Evolutionary conservation across 345 rosid species (phyloP), one percentile per base, ranked within the genome.

Genomic region (Murraya koenigii): DNA sequence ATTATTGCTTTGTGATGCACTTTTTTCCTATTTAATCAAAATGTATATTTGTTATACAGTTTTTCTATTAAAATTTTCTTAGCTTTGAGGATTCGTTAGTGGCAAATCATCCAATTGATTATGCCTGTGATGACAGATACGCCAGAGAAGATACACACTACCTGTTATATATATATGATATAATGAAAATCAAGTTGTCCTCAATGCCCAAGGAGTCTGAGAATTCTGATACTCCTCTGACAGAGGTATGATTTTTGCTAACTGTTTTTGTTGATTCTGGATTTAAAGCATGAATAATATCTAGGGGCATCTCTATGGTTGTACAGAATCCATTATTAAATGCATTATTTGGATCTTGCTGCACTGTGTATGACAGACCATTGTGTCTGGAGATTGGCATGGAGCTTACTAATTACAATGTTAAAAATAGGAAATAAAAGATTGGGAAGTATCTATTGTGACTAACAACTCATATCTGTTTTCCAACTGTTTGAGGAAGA

Each of bases 131-230:
- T 82, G 84, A 75, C 87, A 95, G 99, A 88, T 95, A 95, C 87
- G 99, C 93, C 66, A 88, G 98, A 84, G 98, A 95, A 83, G 99
- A 93, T 83, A 95, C 99, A 14, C 98, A 95, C 86, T 95, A 92
- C 84, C 85, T 92, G 80, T 81, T 95, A 87, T 86, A 91, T 80
- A 90, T 95, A 22, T 91, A 86, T 86, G 97, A 95, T 81, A 7
- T 84, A 71, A 93, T 95, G 99, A 90, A 85, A 73, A 75, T 70
- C 66, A 71, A 83, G 63, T 81, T 93, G 84, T 73, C 76, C 39
- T 76, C 84, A 58, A 67, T 82, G 84, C 80, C 89, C 56, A 84
- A 77, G 73, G 86, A 86, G 73, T 44, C 72, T 69, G 94, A 82
- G 79, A 82, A 79, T 61, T 79, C 82, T 58, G 94, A 90, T 86